Percentiles rank a stretch among this genome's conserved stretches.
phyloP scores from a whole-genome alignment of 768 basidiomycete genomes.

The Boletus eberwhitei region DNA sequence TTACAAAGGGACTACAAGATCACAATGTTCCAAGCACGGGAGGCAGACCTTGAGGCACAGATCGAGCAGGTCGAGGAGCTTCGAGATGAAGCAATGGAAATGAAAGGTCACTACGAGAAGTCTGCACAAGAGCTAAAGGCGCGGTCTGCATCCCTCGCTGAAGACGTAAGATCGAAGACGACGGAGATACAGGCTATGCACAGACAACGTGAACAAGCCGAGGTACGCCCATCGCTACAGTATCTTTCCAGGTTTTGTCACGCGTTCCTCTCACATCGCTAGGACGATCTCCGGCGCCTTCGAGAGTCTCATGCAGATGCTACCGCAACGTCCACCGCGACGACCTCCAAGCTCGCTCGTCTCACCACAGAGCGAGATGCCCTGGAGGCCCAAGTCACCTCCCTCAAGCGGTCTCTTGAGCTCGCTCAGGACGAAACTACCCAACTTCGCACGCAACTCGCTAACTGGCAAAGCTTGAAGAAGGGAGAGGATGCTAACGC shows the following conservation, averaged over 20 bases:
- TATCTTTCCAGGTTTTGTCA: background rate
- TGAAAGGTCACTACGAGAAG: slow-evolving; percentile 23
- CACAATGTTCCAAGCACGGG: slow-evolving; percentile 62
- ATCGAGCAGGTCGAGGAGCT: slow-evolving; percentile 52
- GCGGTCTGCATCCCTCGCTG: slow-evolving; percentile 32
- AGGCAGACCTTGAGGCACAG: slow-evolving; percentile 55
- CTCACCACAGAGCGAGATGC: slow-evolving; percentile 56
- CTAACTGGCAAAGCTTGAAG: slow-evolving; percentile 67
- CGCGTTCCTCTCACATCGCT: background rate
- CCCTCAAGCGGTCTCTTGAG: slow-evolving; percentile 54
- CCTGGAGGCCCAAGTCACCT: slow-evolving; percentile 46
- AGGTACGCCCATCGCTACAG: slow-evolving; percentile 35
- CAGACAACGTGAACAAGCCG: slow-evolving; percentile 43
- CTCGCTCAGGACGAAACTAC: slow-evolving; percentile 55
- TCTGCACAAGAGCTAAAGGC: slow-evolving; percentile 28
- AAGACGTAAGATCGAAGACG: slow-evolving; percentile 39
- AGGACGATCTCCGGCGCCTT: slow-evolving; percentile 42
- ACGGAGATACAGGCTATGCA: slow-evolving; percentile 38
- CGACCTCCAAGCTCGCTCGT: slow-evolving; percentile 54
- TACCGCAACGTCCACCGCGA: slow-evolving; percentile 43
- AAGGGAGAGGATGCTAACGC: slow-evolving; percentile 58
- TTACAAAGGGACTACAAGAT: slow-evolving; percentile 66
- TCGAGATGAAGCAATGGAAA: slow-evolving; percentile 28
- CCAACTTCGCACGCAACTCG: slow-evolving; percentile 60
- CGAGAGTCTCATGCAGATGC: slow-evolving; percentile 51